phyloP scores from a whole-genome alignment of 805 yeast species.

The Candida quercuum region DNA sequence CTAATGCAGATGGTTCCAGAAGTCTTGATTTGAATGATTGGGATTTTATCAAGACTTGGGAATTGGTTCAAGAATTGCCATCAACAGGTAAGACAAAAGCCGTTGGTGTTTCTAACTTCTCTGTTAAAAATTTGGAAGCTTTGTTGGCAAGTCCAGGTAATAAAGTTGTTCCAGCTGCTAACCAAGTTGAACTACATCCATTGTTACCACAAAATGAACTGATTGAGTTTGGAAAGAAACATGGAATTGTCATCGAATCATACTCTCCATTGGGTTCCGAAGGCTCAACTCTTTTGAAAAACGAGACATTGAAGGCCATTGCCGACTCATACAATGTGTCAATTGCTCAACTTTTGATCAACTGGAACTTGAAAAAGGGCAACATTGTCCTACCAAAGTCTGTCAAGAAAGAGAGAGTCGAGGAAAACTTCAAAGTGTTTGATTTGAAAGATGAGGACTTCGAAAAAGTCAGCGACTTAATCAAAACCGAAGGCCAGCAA shows the following conservation, averaged over 20 bases:
- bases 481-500: constrained; percentile 22
- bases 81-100: constrained; percentile 13
- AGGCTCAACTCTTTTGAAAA: constrained; percentile 15
- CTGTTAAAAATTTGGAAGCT: constrained; percentile 13
- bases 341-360: constrained; percentile 47
- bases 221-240: constrained; percentile 9
- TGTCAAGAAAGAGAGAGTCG: constrained; percentile 36
- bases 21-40: constrained; percentile 51
- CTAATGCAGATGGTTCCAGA: constrained; percentile 37
- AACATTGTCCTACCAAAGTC: constrained; percentile 52
- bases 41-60: constrained; percentile 25
- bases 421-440: constrained; percentile 22
- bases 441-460: constrained; percentile 21
- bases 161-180: constrained; percentile 14
- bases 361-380: constrained; percentile 58
- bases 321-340: constrained; percentile 37
- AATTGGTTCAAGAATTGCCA: constrained; percentile 13
- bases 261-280: constrained; percentile 18
- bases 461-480: constrained; percentile 20
- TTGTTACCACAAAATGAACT: constrained; percentile 17
- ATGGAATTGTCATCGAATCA: constrained; percentile 14
- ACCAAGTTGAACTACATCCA: constrained; percentile 21
- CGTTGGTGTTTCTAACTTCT: constrained; percentile 21
- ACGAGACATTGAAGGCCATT: constrained; percentile 35
- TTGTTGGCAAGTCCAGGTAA: constrained; percentile 10